Evolutionary conservation across 2,329 filamentous ascomycete genomes (phyloP), one percentile per base, ranked within the genome.

Genomic region (Pseudogymnoascus sp.): DNA sequence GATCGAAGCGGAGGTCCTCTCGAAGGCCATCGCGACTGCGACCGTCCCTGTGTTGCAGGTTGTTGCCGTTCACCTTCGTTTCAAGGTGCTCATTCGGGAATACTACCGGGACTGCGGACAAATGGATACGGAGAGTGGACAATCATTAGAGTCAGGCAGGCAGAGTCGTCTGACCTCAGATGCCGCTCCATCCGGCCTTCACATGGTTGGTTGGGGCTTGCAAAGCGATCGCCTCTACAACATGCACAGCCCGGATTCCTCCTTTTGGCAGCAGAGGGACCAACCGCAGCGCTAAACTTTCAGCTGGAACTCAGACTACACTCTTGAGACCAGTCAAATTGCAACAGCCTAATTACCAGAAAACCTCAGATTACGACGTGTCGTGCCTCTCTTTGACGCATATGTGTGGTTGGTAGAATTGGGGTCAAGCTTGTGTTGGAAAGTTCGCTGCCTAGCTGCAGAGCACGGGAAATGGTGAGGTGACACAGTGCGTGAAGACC

Each of bases 61-160:
- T 53, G 60, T n/a, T n/a, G n/a, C 22, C 1, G 16, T 61, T 33
- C 37, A 53, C 60, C 37, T 61, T 46, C 38, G 5, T 8, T 61
- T 53, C 38, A 37, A 61, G 38, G 60, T 14, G 10, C 12, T 61
- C 1, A 28, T 61, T 1, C 22, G 24, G 35, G 35, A 28, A 46
- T 26, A 19, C 24, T 43, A 26, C 24, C 0, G 56, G 60, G 24
- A 19, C 26, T 61, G 33, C 33, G 60, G 24, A 61, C 4, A 53
- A 43, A 26, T 53, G 7, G 46, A 53, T 53, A 26, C 14, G 22
- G 46, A 6, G 46, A 26, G 46, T 50, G 43, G 3, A 50, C 43
- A 50, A 41, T 6, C 6, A 61, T 60, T 61, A n/a, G n/a, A n/a
- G n/a, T n/a, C n/a, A n/a, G n/a, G 37, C 35, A 61, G 22, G 60